These are phyloP conservation scores for Cubamyces sp. DNA, from an alignment of 768 basidiomycete genomes.

Conservation along the genomic window DNA sequence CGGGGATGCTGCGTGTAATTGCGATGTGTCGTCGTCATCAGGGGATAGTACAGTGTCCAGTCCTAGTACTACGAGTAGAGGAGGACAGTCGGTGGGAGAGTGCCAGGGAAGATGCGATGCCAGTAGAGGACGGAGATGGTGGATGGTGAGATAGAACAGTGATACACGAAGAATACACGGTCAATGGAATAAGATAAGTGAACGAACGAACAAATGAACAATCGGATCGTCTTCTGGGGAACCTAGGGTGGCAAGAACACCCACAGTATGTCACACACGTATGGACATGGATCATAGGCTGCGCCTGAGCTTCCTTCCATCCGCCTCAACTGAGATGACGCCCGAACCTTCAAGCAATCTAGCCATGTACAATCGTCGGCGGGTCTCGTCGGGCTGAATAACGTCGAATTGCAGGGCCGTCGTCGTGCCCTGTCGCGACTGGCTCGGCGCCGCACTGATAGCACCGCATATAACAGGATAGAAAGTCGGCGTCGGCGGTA, in stretches of 20 bases:
- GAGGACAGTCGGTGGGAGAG: not conserved
- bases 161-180: slow-evolving; percentile 3
- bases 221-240: not conserved
- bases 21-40: no score
- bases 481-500: no score
- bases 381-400: no score
- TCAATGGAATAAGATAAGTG: not conserved
- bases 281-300: no score
- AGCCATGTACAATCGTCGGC: no score
- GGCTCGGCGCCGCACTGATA: no score
- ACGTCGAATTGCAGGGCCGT: not conserved
- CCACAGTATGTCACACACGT: not conserved
- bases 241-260: not conserved
- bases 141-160: not conserved
- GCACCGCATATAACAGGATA: no score
- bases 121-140: not conserved
- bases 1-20: no score
- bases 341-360: no score
- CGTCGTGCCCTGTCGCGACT: no score
- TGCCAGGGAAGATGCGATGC: not conserved
- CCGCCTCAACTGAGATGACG: no score
- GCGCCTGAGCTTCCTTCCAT: no score
- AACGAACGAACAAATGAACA: not conserved
- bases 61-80: not conserved
- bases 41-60: not conserved